Percentiles rank a stretch among this genome's conserved stretches.
These are phyloP conservation scores for Monilinia polystroma DNA, from an alignment of 2,329 filamentous ascomycete genomes.

Conservation along the genomic window DNA sequence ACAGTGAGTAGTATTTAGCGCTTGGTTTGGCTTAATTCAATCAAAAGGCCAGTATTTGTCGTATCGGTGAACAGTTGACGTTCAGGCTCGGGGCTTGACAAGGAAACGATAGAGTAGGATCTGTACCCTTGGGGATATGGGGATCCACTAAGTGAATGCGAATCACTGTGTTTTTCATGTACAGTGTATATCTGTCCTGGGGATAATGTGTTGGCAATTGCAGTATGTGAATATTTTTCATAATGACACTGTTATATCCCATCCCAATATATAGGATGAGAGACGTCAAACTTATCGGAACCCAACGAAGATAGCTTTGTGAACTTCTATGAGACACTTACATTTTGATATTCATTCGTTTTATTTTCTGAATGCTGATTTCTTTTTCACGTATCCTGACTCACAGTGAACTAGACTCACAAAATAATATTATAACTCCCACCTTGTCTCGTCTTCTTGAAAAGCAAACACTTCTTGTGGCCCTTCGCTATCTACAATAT, in stretches of 20 bases:
- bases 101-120: neutral
- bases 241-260: too few relatives aligned
- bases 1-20: neutral
- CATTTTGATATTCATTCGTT: neutral
- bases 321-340: neutral
- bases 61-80: neutral
- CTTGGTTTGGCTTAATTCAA: neutral
- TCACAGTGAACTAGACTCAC: neutral
- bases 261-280: too few relatives aligned
- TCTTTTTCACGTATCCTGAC: neutral
- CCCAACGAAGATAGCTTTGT: neutral
- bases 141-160: too few relatives aligned
- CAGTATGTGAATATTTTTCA: too few relatives aligned
- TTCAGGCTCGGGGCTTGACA: neutral
- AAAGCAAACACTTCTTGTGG: conserved; percentile 25
- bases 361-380: neutral
- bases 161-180: too few relatives aligned
- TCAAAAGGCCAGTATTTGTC: neutral
- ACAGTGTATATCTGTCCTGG: too few relatives aligned
- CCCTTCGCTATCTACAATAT: conserved; percentile 56
- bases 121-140: neutral
- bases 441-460: neutral
- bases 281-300: too few relatives aligned
- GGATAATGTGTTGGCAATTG: too few relatives aligned
- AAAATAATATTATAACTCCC: conserved; percentile 8